phyloP scores from a whole-genome alignment of 352 stramenopile species.

The Phytophthora macrochlamydospora region DNA sequence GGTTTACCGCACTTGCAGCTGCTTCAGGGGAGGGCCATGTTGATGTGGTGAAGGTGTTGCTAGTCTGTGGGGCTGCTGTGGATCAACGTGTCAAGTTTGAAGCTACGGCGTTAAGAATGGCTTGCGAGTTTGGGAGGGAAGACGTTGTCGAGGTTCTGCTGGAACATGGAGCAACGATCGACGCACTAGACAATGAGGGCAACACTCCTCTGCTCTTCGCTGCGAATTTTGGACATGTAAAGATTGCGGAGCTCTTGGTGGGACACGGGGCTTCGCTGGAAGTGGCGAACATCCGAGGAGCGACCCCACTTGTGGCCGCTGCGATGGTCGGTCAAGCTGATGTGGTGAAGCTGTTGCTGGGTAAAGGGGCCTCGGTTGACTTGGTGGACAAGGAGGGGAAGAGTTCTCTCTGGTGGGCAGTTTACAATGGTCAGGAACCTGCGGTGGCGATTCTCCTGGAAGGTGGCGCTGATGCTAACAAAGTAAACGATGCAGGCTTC shows the following conservation, averaged over 20 bases:
- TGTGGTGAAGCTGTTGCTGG: slow-evolving; percentile 1
- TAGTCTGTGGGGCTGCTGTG: not conserved
- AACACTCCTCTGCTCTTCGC: not conserved
- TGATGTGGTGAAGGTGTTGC: slow-evolving; percentile 1
- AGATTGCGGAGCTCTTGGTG: no score
- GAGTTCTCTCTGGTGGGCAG: not conserved
- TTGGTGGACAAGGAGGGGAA: not conserved
- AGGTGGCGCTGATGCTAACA: not conserved
- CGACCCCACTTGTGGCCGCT: no score
- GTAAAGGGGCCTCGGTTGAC: slow-evolving; percentile 1
- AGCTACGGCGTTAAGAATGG: slow-evolving; percentile 1
- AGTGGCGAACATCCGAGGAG: no score
- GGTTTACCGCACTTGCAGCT: slow-evolving; percentile 5
- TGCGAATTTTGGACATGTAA: no score
- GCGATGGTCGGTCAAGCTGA: not conserved
- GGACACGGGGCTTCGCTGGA: no score
- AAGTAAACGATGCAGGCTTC: not conserved
- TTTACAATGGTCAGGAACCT: not conserved
- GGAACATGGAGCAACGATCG: not conserved
- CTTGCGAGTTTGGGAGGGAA: not conserved
- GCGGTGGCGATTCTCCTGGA: not conserved
- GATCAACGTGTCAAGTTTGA: not conserved
- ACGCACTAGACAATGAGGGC: not conserved
- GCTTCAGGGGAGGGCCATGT: slow-evolving; percentile 3
- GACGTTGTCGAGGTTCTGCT: not conserved